phyloP scores from a whole-genome alignment of 495 filamentous ascomycete genomes.

The Oidiodendron maius region DNA sequence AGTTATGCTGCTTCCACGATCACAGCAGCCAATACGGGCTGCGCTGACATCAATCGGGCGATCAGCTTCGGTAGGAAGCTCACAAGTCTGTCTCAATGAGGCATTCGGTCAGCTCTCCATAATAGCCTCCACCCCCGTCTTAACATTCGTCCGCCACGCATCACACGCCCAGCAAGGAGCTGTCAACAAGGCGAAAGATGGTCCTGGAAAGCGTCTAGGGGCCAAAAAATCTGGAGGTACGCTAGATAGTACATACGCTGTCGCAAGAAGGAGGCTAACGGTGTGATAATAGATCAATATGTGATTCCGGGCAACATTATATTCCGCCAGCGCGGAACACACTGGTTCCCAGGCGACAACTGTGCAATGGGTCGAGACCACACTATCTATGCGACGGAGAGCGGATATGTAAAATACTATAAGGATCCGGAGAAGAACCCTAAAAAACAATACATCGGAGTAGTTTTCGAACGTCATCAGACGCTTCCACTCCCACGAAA shows the following conservation, averaged over 20 bases:
- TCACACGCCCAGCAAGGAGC: conserved; percentile 82
- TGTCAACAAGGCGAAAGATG: conserved; percentile 78
- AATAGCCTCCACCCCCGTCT: conserved; percentile 37
- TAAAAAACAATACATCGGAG: conserved; percentile 84
- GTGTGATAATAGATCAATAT: conserved; percentile 57
- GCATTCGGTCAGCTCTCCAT: conserved; percentile 31
- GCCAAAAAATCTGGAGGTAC: conserved; percentile 84
- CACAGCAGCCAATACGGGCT: conserved; percentile 44
- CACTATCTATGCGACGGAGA: conserved; percentile 80
- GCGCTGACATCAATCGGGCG: conserved; percentile 33
- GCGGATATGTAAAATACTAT: conserved; percentile 96
- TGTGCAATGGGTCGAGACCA: conserved; percentile 92
- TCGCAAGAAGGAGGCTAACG: neutral
- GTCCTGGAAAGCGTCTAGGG: conserved; percentile 87
- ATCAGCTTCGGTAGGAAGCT: conserved; percentile 14
- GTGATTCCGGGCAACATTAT: conserved; percentile 96
- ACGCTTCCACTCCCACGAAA: conserved; percentile 68
- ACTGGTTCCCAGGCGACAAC: conserved; percentile 93
- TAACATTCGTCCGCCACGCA: conserved; percentile 58
- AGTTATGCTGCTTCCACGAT: conserved; percentile 44
- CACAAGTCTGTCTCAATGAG: conserved; percentile 26
- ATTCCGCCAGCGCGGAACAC: conserved; percentile 90
- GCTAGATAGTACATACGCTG: conserved; percentile 17
- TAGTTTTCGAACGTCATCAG: conserved; percentile 72
- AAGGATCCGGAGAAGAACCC: conserved; percentile 73